Evolutionary conservation across 768 basidiomycete genomes (phyloP).

Genomic region (Calvatia gigantea): DNA sequence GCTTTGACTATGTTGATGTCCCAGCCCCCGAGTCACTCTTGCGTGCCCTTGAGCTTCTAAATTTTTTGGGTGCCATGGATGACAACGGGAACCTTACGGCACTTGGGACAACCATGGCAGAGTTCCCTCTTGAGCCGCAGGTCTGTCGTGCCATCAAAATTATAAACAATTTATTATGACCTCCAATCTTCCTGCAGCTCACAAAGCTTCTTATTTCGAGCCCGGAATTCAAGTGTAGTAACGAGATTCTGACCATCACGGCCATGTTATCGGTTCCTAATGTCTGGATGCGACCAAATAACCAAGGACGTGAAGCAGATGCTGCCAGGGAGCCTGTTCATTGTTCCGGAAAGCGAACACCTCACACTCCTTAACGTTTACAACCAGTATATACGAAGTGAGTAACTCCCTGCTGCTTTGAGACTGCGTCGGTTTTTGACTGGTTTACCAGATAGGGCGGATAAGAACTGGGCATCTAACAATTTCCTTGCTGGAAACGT

Average conservation of each 20-base stretch:
- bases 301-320: conserved; percentile 87
- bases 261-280: conserved; percentile 98
- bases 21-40: conserved; percentile 96
- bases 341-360: conserved; percentile 94
- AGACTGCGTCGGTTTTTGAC: neutral
- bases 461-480: conserved; percentile 88
- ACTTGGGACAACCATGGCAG: conserved; percentile 90
- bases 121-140: conserved; percentile 98
- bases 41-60: conserved; percentile 92
- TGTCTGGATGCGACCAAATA: conserved; percentile 90
- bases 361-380: conserved; percentile 93
- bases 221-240: conserved; percentile 94
- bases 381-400: conserved; percentile 86
- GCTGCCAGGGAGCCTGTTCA: conserved; percentile 84
- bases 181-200: conserved; percentile 40
- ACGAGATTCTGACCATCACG: conserved; percentile 92
- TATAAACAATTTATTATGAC: neutral
- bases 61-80: conserved; percentile 88
- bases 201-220: conserved; percentile 93
- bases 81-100: conserved; percentile 90
- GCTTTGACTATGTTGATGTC: conserved; percentile 88
- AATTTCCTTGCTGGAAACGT: conserved; percentile 85
- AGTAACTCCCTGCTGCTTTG: conserved; percentile 19
- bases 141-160: conserved; percentile 32
- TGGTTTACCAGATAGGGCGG: conserved; percentile 53